Evolutionary conservation across 1,284 basidiomycete species (phyloP).

Genomic region (Heterobasidion parviporum): DNA sequence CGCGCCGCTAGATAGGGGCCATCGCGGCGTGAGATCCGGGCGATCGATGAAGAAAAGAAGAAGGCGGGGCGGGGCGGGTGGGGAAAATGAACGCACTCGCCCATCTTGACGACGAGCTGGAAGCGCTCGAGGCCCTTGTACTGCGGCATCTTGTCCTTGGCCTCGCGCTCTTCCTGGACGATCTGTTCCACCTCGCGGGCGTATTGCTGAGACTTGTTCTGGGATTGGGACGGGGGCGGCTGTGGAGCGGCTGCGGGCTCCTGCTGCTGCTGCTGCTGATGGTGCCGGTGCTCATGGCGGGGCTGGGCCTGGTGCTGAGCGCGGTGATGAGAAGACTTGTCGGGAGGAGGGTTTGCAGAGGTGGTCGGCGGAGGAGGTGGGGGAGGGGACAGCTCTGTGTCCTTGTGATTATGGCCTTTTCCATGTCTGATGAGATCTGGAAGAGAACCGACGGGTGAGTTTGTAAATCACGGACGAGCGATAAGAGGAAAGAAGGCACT

Average conservation of each 20-base stretch:
- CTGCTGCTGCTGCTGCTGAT: slow-evolving; percentile 19
- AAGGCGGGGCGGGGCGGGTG: slow-evolving; percentile 6
- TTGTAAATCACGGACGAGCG: slow-evolving; percentile 5
- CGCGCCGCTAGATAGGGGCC: slow-evolving; percentile 62
- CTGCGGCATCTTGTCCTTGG: slow-evolving; percentile 70
- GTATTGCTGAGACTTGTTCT: slow-evolving; percentile 22
- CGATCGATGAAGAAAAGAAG: slow-evolving; percentile 9
- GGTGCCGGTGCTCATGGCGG: slow-evolving; percentile 18
- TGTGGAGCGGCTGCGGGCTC: slow-evolving; percentile 10
- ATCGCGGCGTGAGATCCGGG: not conserved
- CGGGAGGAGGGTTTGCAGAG: slow-evolving; percentile 12
- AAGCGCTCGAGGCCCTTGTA: slow-evolving; percentile 85
- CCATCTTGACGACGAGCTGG: slow-evolving; percentile 86
- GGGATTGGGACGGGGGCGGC: slow-evolving; percentile 2
- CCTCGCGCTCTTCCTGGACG: slow-evolving; percentile 70
- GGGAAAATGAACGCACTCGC: slow-evolving; percentile 62
- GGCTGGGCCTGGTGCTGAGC: slow-evolving; percentile 21
- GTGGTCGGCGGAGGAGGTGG: slow-evolving; percentile 5
- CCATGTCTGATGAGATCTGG: slow-evolving; percentile 84
- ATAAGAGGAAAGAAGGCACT: slow-evolving; percentile 32
- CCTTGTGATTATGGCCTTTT: slow-evolving; percentile 52
- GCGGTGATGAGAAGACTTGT: slow-evolving; percentile 7
- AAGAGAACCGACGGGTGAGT: slow-evolving; percentile 14
- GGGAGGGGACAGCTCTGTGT: slow-evolving; percentile 20
- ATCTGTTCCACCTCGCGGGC: slow-evolving; percentile 57